Evolutionary conservation across 2,329 filamentous ascomycete species (phyloP), one percentile per base, ranked within the genome.

Genomic region (Trichoderma asperellum): DNA sequence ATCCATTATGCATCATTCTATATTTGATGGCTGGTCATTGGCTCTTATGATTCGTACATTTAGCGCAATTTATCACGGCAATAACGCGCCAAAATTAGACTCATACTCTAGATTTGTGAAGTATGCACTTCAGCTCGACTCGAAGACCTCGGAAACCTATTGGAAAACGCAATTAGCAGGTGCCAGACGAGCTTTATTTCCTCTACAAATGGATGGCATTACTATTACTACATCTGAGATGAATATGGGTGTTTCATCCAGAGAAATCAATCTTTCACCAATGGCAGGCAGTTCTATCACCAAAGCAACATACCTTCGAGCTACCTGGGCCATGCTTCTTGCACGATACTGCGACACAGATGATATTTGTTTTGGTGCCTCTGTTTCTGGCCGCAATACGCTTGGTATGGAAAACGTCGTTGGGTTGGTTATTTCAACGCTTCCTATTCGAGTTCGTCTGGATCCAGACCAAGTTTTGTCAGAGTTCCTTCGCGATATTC

Each of bases 361-460:
- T n/a, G 71, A 69, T 34, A 59, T 76, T 2, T 27, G 73, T 5
- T 71, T 71, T 40, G 70, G 70, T 27, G 59, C 47, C 21, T 70
- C 70, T 0, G 64, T 74, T 18, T 73, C 72, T 18, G 70, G 73
- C n/a, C 65, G 73, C 8, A 63, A 73, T 4, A 69, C 72, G 29
- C 53, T 70, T 14, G 59, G 67, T 21, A 18, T 65, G 16, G 52
- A 56, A 16, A 34, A 57, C n/a, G 40, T 60, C 2, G 40, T 52
- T 52, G 68, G 61, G 7, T 16, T 61, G n/a, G 61, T 60, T 27
- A 7, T 74, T n/a, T 63, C 70, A 2, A 73, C 71, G 4, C 57
- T 73, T 10, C 72, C 73, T 1, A 47, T 72, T 2, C 68, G 73
- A n/a, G 49, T 72, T 35, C 64, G 64, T 5, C 21, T 74, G n/a